phyloP scores from a whole-genome alignment of 2,329 filamentous ascomycete species.

The Colletotrichum spinosum region DNA sequence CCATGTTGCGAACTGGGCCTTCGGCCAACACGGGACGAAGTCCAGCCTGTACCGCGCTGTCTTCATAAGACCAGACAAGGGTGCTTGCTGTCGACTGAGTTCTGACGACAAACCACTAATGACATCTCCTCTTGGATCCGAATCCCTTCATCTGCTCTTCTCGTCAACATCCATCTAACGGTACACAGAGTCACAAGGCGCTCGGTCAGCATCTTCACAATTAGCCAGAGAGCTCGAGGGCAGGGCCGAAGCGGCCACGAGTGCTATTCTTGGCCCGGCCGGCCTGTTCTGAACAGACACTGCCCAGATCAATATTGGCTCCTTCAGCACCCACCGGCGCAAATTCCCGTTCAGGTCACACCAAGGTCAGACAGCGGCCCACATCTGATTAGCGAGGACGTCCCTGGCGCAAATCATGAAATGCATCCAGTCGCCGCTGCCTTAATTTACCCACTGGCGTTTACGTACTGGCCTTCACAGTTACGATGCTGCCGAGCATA shows the following conservation, averaged over 20 bases:
- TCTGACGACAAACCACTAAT: background rate
- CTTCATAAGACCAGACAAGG: no score
- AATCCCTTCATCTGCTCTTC: background rate
- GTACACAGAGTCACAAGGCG: no score
- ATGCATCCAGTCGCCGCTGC: conserved; percentile 12
- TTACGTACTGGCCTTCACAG: background rate
- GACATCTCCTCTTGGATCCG: background rate
- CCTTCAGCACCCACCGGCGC: conserved; percentile 25
- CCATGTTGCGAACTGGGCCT: conserved; percentile 12
- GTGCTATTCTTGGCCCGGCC: conserved; percentile 25
- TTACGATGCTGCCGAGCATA: no score
- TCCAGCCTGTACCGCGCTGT: background rate
- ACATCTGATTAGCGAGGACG: conserved; percentile 37
- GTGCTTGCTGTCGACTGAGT: background rate
- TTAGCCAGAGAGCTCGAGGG: background rate
- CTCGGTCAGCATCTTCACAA: no score
- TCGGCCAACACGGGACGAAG: conserved; percentile 19
- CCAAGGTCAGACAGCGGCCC: conserved; percentile 33
- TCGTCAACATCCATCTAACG: background rate
- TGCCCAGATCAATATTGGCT: conserved; percentile 23
- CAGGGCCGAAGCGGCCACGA: conserved; percentile 16
- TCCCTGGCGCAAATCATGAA: conserved; percentile 36
- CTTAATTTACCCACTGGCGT: conserved; percentile 8
- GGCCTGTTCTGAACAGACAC: conserved; percentile 21
- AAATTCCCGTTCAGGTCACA: conserved; percentile 35